Evolutionary conservation across 768 basidiomycete genomes (phyloP).

Genomic region (Chlorophyllum brunneum): DNA sequence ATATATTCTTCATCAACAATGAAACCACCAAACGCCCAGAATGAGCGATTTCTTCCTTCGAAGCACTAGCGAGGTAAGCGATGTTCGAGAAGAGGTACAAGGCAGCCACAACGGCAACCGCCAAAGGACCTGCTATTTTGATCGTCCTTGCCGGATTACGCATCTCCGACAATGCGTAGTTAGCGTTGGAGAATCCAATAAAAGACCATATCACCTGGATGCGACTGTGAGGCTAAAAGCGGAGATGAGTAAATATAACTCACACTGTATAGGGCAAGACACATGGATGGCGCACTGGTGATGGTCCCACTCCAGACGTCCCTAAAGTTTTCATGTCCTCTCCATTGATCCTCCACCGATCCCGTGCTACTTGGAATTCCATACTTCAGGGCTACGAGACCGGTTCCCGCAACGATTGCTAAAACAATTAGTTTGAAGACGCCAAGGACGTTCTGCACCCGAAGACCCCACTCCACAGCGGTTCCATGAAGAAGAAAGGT

Average conservation of each 20-base stretch:
- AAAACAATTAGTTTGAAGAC: constrained; percentile 51
- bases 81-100: constrained; percentile 61
- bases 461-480: constrained; percentile 49
- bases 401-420: constrained; percentile 43
- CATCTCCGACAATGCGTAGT: constrained; percentile 64
- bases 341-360: constrained; percentile 23
- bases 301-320: constrained; percentile 40
- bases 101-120: constrained; percentile 47
- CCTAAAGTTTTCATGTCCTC: constrained; percentile 29
- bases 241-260: neutral
- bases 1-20: constrained; percentile 64
- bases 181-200: constrained; percentile 63
- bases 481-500: constrained; percentile 36
- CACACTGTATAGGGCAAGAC: constrained; percentile 49
- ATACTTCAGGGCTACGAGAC: constrained; percentile 39
- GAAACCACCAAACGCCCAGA: constrained; percentile 63
- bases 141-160: constrained; percentile 60
- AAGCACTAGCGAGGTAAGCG: constrained; percentile 66
- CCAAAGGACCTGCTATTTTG: constrained; percentile 60
- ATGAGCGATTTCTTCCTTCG: constrained; percentile 56
- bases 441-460: constrained; percentile 62
- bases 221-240: neutral
- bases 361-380: constrained; percentile 24
- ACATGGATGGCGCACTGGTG: constrained; percentile 49
- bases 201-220: constrained; percentile 47